Evolutionary conservation across 169 alveolate genomes (phyloP).

Genomic region (Eimeria maxima): DNA sequence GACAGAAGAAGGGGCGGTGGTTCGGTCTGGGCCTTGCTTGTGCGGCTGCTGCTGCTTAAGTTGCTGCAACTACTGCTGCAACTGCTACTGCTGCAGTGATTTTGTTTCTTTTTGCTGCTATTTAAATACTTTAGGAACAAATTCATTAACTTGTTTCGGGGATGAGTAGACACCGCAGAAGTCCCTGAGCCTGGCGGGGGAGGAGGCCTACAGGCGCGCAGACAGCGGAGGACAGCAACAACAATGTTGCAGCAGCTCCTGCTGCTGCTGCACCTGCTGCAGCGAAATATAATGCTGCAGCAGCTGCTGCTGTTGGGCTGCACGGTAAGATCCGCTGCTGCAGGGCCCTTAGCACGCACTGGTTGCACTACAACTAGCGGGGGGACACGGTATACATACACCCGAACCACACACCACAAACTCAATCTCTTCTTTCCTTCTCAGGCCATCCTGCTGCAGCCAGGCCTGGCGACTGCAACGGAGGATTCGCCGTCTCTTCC

Average conservation of each 20-base stretch:
- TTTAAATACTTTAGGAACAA: background rate
- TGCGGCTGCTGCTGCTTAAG: background rate
- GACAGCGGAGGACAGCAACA: background rate
- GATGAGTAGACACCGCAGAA: background rate
- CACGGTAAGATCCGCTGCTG: background rate
- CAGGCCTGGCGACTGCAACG: background rate
- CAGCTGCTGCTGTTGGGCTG: background rate
- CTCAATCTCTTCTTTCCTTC: background rate
- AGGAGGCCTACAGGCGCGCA: background rate
- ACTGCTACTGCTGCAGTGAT: conserved; percentile 9
- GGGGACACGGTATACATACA: background rate
- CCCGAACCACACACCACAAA: background rate
- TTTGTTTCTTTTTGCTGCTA: background rate
- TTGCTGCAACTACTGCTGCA: conserved; percentile 10
- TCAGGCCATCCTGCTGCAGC: background rate
- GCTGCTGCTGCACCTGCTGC: conserved; percentile 3
- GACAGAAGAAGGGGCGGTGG: background rate
- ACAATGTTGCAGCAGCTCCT: background rate
- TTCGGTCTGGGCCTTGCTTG: conserved; percentile 11
- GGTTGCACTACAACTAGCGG: no score
- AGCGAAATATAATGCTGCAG: background rate
- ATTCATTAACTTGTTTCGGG: no score
- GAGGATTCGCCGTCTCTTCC: no score
- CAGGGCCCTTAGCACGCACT: no score
- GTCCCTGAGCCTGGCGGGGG: background rate